phyloP scores from a whole-genome alignment of 2,329 filamentous ascomycete species.

The Calycina herbarum region DNA sequence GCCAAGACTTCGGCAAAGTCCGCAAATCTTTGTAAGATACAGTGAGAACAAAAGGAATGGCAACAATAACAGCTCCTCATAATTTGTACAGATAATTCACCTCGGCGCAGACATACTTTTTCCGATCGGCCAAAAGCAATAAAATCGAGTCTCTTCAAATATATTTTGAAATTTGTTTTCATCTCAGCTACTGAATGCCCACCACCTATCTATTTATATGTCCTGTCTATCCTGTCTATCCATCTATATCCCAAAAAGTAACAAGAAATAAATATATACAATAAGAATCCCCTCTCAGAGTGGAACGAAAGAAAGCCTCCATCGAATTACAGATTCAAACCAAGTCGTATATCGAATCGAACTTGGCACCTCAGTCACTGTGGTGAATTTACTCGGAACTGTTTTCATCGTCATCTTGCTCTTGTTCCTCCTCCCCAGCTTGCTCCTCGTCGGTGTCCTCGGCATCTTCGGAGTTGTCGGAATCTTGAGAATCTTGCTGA shows the following conservation, averaged over 20 bases:
- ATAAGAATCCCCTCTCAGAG: background rate
- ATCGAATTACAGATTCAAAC: background rate
- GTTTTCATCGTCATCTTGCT: too few species aligned
- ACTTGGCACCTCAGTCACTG: background rate
- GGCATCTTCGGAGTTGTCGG: too few species aligned
- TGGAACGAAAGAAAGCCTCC: background rate
- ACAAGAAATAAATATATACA: background rate
- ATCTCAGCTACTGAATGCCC: background rate
- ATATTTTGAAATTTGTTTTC: background rate
- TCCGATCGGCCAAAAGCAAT: too few species aligned
- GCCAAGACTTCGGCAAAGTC: too few species aligned
- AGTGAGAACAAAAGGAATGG: background rate
- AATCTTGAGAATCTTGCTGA: too few species aligned
- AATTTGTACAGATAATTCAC: background rate
- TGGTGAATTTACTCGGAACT: background rate
- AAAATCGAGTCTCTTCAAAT: too few species aligned
- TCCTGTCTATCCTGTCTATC: background rate
- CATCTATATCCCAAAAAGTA: background rate
- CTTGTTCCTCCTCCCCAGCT: too few species aligned
- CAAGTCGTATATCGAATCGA: background rate
- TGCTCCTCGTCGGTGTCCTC: too few species aligned
- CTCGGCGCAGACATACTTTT: too few species aligned
- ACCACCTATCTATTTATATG: background rate
- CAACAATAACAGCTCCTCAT: too few species aligned
- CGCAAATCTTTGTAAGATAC: background rate